These are phyloP conservation scores for Backusella tuberculispora DNA, from an alignment of 192 early-diverging fungal species.

Conservation along the genomic window DNA sequence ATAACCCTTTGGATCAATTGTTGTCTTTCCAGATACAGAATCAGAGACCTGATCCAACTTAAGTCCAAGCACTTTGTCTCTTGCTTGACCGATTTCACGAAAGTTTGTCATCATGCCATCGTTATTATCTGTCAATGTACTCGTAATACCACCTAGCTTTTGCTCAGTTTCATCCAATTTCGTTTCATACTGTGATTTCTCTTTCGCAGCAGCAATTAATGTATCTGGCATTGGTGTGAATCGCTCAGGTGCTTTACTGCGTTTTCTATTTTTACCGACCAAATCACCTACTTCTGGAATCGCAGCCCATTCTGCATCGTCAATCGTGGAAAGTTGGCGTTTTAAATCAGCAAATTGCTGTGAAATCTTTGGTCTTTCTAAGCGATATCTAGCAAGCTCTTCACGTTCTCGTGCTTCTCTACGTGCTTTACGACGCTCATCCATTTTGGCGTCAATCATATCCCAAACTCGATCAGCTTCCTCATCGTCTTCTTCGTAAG, in stretches of 20 bases:
- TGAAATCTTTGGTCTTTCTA: slow-evolving; percentile 80
- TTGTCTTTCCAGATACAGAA: slow-evolving; percentile 84
- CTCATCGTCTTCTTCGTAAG: slow-evolving; percentile 96
- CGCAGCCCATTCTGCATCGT: slow-evolving; percentile 87
- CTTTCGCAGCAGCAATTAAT: slow-evolving; percentile 55
- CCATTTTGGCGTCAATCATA: slow-evolving; percentile 88
- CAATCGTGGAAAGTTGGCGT: slow-evolving; percentile 74
- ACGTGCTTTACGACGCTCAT: slow-evolving; percentile 76
- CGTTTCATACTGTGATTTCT: slow-evolving; percentile 55
- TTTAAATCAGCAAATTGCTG: slow-evolving; percentile 92
- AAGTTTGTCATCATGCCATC: slow-evolving; percentile 82
- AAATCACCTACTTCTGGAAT: slow-evolving; percentile 84
- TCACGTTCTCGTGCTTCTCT: slow-evolving; percentile 77
- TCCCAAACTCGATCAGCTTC: slow-evolving; percentile 96
- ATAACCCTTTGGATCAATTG: slow-evolving; percentile 95
- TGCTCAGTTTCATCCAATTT: slow-evolving; percentile 68
- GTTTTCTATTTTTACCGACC: slow-evolving; percentile 77
- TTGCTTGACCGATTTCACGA: slow-evolving; percentile 88
- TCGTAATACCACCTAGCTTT: slow-evolving; percentile 63
- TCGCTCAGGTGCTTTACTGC: slow-evolving; percentile 57
- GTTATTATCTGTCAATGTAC: slow-evolving; percentile 28
- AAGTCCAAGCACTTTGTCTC: slow-evolving; percentile 88
- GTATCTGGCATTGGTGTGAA: slow-evolving; percentile 70
- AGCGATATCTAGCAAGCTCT: slow-evolving; percentile 65
- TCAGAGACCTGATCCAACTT: slow-evolving; percentile 93